A percentile compares a stretch with the other conserved stretches of the same genome.
These are phyloP conservation scores for Penicillium fuscoglaucum DNA, from an alignment of 2,329 filamentous ascomycete genomes.

Conservation along the genomic window DNA sequence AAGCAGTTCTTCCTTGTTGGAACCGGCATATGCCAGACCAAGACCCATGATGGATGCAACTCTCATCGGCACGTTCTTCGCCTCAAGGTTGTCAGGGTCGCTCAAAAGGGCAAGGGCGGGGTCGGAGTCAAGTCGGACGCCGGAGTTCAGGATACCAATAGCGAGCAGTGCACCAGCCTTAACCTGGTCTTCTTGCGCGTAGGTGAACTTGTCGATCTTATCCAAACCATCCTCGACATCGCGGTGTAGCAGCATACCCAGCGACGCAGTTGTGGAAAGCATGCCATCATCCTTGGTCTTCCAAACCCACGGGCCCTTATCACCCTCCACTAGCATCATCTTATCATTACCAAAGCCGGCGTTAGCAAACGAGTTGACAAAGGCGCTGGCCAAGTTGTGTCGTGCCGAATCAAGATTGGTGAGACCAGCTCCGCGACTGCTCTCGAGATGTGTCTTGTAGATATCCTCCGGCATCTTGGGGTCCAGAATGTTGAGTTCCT, in stretches of 20 bases:
- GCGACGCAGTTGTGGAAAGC: constrained; percentile 91
- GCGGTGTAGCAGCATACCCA: constrained; percentile 90
- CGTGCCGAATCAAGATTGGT: constrained; percentile 94
- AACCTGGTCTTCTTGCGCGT: constrained; percentile 77
- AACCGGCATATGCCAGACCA: constrained; percentile 90
- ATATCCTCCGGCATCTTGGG: constrained; percentile 98
- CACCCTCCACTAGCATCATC: constrained; percentile 89
- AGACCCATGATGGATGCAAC: constrained; percentile 93
- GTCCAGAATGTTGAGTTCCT: constrained; percentile 94
- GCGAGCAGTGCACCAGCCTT: constrained; percentile 89
- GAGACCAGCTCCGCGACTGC: constrained; percentile 84
- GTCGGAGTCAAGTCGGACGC: constrained; percentile 84
- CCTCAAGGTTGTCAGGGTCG: constrained; percentile 75
- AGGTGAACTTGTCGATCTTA: constrained; percentile 93
- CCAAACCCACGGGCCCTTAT: constrained; percentile 95
- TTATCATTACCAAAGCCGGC: constrained; percentile 95
- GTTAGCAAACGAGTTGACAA: constrained; percentile 97
- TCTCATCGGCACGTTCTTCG: constrained; percentile 73
- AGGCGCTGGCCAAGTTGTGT: constrained; percentile 92
- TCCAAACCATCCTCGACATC: constrained; percentile 90
- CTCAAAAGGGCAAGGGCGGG: constrained; percentile 84
- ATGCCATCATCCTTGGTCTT: constrained; percentile 99
- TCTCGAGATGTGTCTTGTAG: constrained; percentile 98
- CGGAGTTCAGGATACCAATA: constrained; percentile 93
- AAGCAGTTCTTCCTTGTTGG: constrained; percentile 85